Conservation (phyloP, 139 green algal species). For the Nannochloris sp. region DNA sequence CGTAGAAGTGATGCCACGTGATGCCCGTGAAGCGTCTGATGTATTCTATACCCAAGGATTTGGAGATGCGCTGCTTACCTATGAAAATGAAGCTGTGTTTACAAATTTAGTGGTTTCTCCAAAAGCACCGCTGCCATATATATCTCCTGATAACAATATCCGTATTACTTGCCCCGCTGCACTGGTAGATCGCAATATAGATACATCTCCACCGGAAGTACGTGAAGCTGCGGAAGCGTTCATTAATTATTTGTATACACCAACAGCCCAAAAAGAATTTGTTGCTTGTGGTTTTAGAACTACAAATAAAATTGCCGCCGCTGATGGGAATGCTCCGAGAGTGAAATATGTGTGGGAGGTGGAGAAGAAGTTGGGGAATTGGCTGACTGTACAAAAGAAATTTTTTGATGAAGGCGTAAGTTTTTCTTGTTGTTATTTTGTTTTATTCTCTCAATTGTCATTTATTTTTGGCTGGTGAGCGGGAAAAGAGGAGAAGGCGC, state of each 20-base stretch:
- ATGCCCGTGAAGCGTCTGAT: constrained; percentile 74
- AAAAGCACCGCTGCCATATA: constrained; percentile 60
- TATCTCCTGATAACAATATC: constrained; percentile 55
- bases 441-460: neutral
- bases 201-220: constrained; percentile 14
- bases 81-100: constrained; percentile 84
- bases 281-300: constrained; percentile 58
- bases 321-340: constrained; percentile 18
- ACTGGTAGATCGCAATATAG: constrained; percentile 36
- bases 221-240: constrained; percentile 57
- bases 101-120: constrained; percentile 59
- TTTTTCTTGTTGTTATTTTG: neutral
- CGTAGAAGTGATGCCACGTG: constrained; percentile 71
- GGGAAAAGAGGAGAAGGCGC: neutral
- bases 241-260: constrained; percentile 59
- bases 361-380: constrained; percentile 63
- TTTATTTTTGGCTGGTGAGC: neutral
- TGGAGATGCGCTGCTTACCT: constrained; percentile 79
- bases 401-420: constrained; percentile 60
- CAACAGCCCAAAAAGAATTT: constrained; percentile 65
- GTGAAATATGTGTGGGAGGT: constrained; percentile 57
- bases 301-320: constrained; percentile 7
- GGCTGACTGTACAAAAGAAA: constrained; percentile 41
- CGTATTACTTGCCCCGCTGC: constrained; percentile 24
- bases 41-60: constrained; percentile 77